Evolutionary conservation across 805 yeast genomes (phyloP).

Genomic region (Yarrowia divulgata): DNA sequence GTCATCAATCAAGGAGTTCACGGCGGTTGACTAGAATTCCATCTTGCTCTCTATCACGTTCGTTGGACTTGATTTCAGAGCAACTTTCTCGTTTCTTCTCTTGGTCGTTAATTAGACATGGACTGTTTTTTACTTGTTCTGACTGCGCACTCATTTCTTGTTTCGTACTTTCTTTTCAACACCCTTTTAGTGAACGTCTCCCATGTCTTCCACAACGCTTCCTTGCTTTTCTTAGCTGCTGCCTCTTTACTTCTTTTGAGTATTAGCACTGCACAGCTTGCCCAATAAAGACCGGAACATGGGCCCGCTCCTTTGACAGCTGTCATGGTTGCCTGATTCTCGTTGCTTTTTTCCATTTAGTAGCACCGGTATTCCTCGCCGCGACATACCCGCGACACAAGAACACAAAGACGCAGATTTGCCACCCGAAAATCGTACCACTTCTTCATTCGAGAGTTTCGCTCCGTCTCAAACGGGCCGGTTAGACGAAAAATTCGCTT

Average conservation of each 20-base stretch:
- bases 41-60: too few relatives aligned
- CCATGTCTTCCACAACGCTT: slow-evolving; percentile 1
- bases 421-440: slow-evolving; percentile 11
- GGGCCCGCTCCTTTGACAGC: background rate
- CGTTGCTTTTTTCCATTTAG: background rate
- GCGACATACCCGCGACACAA: background rate
- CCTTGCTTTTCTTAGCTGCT: background rate
- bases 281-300: background rate
- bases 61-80: too few relatives aligned
- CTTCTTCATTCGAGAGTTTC: background rate
- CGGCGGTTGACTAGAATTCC: too few relatives aligned
- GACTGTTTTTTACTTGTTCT: background rate
- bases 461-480: slow-evolving; percentile 1
- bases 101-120: too few relatives aligned
- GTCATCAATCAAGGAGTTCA: too few relatives aligned
- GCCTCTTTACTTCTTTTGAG: slow-evolving; percentile 8
- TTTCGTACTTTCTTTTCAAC: background rate
- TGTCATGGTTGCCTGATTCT: background rate
- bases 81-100: too few relatives aligned
- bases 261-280: background rate
- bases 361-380: background rate
- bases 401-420: background rate
- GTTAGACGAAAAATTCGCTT: background rate
- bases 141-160: background rate
- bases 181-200: background rate